Evolutionary conservation across 371 early-diverging fungal genomes (phyloP), one percentile per base, ranked within the genome.

Genomic region (Mortierella sp.): DNA sequence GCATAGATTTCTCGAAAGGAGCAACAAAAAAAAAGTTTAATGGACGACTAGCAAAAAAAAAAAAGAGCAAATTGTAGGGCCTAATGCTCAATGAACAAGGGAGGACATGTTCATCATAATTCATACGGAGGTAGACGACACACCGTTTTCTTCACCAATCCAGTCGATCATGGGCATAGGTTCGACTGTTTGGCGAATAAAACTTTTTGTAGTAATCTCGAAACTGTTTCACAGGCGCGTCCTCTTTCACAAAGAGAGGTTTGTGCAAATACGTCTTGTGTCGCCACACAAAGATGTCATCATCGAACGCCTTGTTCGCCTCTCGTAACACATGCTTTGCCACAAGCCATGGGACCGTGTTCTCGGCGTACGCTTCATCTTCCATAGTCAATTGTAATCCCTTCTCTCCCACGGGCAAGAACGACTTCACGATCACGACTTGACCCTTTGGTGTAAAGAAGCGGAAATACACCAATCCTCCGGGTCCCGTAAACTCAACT

Each of bases 201-300:
- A 80, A 80, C 63, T 75, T 75, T 30, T 72, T 75, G 64, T 80
- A 80, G 22, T 75, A 80, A 39, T 80, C 75, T 26, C 81, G 72
- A 54, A 80, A 80, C 61, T 80, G 81, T 64, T 80, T 80, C 64
- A 80, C 73, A 39, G 81, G 51, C 63, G 75, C 49, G 49, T 80
- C 81, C 62, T 75, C 81, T 63, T 80, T 80, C n/a, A 75, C 75
- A 20, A 80, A 72, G 51, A 80, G 14, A 4, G 81, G 76, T 39
- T 68, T 59, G 45, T 75, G 75, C 61, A 67, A 43, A 35, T 80
- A 80, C 2, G 81, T 80, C 55, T 80, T 75, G 67, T 80, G 75
- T 30, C 81, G 72, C 81, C 81, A 80, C 20, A 80, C 76, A 80
- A 80, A 80, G 55, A 80, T 80, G 55, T 75, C 81, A 20, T 80